phyloP scores from a whole-genome alignment of 1,284 basidiomycete genomes.

The Fomes fomentarius region DNA sequence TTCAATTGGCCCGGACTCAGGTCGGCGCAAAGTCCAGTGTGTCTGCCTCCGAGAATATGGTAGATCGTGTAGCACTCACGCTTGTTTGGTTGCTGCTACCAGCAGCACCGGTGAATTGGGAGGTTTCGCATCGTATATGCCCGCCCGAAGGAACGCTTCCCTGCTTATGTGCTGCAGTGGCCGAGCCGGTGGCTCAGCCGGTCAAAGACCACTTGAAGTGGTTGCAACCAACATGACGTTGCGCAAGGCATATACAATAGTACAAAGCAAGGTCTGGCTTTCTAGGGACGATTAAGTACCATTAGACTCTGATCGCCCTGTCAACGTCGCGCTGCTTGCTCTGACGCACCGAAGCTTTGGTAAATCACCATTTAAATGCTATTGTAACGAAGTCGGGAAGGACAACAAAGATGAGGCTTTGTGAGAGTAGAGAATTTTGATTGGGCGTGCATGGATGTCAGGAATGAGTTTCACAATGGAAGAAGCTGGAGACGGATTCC shows the following conservation, averaged over 20 bases:
- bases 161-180: constrained; percentile 5
- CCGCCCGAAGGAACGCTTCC: background rate
- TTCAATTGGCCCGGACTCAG: constrained; percentile 2
- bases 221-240: background rate
- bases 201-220: constrained; percentile 8
- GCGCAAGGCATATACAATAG: background rate
- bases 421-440: too few species aligned
- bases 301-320: too few species aligned
- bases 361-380: too few species aligned
- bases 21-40: background rate
- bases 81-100: constrained; percentile 6
- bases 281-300: too few species aligned
- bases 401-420: too few species aligned
- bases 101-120: constrained; percentile 1
- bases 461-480: too few species aligned
- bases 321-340: too few species aligned
- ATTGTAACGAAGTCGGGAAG: too few species aligned
- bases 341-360: too few species aligned
- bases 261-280: background rate
- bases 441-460: too few species aligned
- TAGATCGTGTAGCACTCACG: constrained; percentile 13
- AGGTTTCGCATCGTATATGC: constrained; percentile 12
- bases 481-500: too few species aligned
- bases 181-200: constrained; percentile 6
- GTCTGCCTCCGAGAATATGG: background rate